phyloP scores from a whole-genome alignment of 2,329 filamentous ascomycete genomes.

The Pseudogymnoascus sp. region DNA sequence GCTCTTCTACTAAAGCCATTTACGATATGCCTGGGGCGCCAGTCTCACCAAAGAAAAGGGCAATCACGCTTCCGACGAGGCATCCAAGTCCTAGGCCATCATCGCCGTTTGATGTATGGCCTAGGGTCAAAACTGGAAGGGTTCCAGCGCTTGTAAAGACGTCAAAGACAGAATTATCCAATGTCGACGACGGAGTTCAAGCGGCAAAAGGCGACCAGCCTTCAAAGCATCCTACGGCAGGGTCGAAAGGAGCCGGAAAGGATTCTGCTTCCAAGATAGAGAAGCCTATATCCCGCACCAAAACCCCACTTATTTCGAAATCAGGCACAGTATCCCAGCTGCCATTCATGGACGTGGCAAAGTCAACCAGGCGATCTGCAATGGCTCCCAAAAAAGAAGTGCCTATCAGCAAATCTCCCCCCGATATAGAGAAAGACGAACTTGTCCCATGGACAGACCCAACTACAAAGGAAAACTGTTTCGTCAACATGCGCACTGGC shows the following conservation, averaged over 20 bases:
- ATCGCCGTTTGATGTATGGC: slow-evolving; percentile 32
- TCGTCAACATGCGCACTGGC: slow-evolving; percentile 51
- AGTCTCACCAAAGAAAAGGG: background rate
- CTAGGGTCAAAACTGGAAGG: slow-evolving; percentile 31
- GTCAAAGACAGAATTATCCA: background rate
- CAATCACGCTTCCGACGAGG: background rate
- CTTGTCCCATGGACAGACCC: slow-evolving; percentile 54
- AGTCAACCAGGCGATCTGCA: background rate
- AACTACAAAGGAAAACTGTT: slow-evolving; percentile 41
- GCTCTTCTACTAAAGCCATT: background rate
- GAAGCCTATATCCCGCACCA: background rate
- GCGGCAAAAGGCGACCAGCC: background rate
- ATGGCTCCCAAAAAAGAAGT: slow-evolving; percentile 9
- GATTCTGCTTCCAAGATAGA: background rate
- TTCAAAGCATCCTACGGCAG: background rate
- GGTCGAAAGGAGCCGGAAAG: background rate
- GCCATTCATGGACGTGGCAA: slow-evolving; percentile 36
- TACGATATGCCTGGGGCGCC: background rate
- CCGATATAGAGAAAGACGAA: slow-evolving; percentile 26
- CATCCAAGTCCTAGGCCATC: slow-evolving; percentile 9
- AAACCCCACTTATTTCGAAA: slow-evolving; percentile 31
- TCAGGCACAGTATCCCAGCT: slow-evolving; percentile 36
- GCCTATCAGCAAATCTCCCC: background rate
- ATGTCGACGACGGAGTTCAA: background rate
- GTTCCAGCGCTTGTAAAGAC: background rate